Base-by-base conservation (phyloP, 139 green algal species). In the Mychonastes homosphaera region DNA sequence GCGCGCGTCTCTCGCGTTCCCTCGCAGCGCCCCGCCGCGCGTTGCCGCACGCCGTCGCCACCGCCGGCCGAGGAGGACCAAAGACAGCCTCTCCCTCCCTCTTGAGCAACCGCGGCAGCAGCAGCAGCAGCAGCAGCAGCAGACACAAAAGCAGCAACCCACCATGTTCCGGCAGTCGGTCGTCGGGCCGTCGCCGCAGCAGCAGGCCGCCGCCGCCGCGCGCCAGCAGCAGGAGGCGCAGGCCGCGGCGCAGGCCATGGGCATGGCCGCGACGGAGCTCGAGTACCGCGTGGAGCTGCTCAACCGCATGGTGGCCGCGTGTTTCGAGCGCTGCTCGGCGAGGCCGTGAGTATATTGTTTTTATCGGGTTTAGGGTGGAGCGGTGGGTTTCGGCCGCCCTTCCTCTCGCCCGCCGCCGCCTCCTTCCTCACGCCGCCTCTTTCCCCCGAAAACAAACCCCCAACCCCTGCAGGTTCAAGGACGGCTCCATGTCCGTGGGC, bases 271-370 rank as follows among this genome's bases (percentile, higher is more conserved):
- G 28, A 85, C 87, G 29, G 89, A 96, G 72, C 86, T 96, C 63
- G 89, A 96, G 51, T 95, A 95, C 58, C 66, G 85, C 8, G 89
- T 96, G 13, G 83, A 89, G 21, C 74, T 96, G 18, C 87, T 94
- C 30, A 96, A 96, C 76, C 94, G 87, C 64, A 94, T 95, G 85
- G 84, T 91, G 15, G 52, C 68, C 5, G 71, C 62, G 9, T 95
- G 88, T 71, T 82, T 87, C 46, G 80, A 91, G 2, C 84, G 87
- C 50, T 95, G 87, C 72, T 81, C 88, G 47, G 85, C 90, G 41
- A 79, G 75, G 56, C 81, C 79, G 83, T 94, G 64, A 77, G 80
- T 81, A 53, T 27, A n/a, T n/a, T n/a, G n/a, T n/a, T n/a, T n/a
- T n/a, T n/a, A n/a, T n/a, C n/a, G n/a, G n/a, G n/a, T n/a, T n/a